Conservation (phyloP, 2,329 filamentous ascomycete species). For the Stagonosporopsis cucurbitacearum region DNA sequence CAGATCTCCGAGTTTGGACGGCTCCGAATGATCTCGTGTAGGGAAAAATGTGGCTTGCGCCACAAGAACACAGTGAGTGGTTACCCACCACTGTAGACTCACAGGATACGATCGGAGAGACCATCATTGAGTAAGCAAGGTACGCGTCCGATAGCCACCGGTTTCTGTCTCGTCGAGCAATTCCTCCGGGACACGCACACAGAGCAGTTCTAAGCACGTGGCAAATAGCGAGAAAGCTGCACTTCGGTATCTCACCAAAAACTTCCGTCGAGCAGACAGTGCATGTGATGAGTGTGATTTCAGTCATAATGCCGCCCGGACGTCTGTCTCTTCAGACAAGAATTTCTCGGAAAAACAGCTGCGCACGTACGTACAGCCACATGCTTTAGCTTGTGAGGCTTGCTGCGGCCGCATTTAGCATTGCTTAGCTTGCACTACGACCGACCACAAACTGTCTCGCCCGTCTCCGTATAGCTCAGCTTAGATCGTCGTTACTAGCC, state of each 20-base stretch:
- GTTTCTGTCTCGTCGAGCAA: conserved; percentile 1
- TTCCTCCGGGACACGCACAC: neutral
- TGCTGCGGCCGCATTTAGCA: neutral
- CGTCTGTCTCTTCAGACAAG: too few species aligned
- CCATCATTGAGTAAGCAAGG: neutral
- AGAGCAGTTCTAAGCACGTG: neutral
- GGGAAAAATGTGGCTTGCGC: conserved; percentile 6
- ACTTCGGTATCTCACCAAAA: neutral
- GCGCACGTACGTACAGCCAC: neutral
- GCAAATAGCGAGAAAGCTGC: neutral
- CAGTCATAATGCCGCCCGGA: too few species aligned
- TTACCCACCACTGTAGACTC: neutral
- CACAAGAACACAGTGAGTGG: conserved; percentile 1
- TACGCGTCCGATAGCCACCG: conserved; percentile 4
- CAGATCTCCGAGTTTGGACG: conserved; percentile 7
- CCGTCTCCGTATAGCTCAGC: neutral
- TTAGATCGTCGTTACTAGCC: neutral
- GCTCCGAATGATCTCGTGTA: neutral
- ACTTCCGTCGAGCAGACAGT: neutral
- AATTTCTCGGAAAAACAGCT: too few species aligned
- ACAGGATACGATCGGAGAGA: neutral
- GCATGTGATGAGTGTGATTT: neutral
- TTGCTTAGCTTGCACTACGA: neutral
- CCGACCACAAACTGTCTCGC: neutral
- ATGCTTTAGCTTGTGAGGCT: neutral